These are phyloP conservation scores for Tilletia indica DNA, from an alignment of 1,284 basidiomycete species.

Conservation along the genomic window DNA sequence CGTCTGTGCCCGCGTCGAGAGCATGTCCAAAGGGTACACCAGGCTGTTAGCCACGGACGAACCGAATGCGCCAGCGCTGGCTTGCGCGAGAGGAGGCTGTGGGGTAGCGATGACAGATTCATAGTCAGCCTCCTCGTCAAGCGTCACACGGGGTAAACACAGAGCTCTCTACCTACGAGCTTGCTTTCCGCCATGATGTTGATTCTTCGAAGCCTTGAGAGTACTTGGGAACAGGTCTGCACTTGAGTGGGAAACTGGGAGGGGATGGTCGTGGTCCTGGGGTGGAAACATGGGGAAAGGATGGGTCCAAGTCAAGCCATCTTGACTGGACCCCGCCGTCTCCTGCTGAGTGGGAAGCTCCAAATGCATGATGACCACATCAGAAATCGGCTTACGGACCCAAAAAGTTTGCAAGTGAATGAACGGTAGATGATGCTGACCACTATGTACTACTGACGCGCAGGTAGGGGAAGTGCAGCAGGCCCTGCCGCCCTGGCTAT, in stretches of 20 bases:
- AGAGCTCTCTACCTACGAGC: constrained; percentile 21
- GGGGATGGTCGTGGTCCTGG: not conserved
- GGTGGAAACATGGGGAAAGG: not conserved
- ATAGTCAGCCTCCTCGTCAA: not conserved
- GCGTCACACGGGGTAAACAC: not conserved
- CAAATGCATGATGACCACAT: not conserved
- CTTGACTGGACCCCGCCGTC: no score
- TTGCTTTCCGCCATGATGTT: constrained; percentile 32
- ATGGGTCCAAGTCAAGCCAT: not conserved
- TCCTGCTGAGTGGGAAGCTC: not conserved
- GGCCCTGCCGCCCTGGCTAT: no score
- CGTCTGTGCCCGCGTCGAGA: constrained; percentile 58
- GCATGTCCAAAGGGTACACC: constrained; percentile 60
- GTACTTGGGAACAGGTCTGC: no score
- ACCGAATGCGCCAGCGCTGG: constrained; percentile 58
- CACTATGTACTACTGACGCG: no score
- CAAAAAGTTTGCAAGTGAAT: no score
- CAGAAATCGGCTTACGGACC: not conserved
- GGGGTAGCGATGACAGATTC: not conserved
- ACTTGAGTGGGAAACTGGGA: not conserved
- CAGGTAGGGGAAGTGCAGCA: no score
- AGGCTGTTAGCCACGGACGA: constrained; percentile 58
- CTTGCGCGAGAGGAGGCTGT: constrained; percentile 59
- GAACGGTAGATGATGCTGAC: no score
- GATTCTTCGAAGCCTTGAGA: not conserved